Percentiles rank a stretch among this genome's conserved stretches.
Evolutionary conservation across 495 filamentous ascomycete genomes (phyloP).

Genomic region (Hypoxylon rickii): DNA sequence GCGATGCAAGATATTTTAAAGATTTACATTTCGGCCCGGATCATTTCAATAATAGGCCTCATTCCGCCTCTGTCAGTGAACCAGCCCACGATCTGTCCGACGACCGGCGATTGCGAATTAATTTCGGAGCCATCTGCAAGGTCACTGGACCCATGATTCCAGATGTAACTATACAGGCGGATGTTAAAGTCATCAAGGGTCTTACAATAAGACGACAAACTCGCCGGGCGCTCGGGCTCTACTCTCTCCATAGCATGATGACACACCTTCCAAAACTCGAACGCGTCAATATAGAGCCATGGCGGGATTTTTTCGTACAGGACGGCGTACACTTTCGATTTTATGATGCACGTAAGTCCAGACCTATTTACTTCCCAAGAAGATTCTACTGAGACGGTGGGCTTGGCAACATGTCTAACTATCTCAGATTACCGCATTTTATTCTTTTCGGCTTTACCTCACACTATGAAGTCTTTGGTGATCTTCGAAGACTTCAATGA

Average conservation of each 20-base stretch:
- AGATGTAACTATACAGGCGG: too few relatives aligned
- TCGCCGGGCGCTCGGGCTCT: slow-evolving; percentile 17
- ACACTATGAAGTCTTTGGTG: slow-evolving; percentile 16
- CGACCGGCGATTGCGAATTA: slow-evolving; percentile 13
- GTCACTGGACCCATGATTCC: too few relatives aligned
- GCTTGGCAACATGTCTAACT: slow-evolving; percentile 20
- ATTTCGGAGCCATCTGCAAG: too few relatives aligned
- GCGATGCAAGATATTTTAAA: slow-evolving; percentile 16
- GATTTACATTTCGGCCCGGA: slow-evolving; percentile 14
- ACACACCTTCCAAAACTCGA: slow-evolving; percentile 29
- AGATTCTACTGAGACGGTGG: too few relatives aligned
- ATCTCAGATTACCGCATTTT: too few relatives aligned
- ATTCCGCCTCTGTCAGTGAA: too few relatives aligned
- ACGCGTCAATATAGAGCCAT: slow-evolving; percentile 29
- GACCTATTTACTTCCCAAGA: too few relatives aligned
- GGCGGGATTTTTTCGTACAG: slow-evolving; percentile 32
- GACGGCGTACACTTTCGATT: too few relatives aligned
- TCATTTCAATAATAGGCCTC: slow-evolving; percentile 9
- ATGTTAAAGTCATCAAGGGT: slow-evolving; percentile 27
- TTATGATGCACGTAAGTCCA: slow-evolving; percentile 23
- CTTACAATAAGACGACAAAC: slow-evolving; percentile 33
- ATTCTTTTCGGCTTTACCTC: too few relatives aligned
- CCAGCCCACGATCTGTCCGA: slow-evolving; percentile 7
- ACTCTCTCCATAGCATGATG: slow-evolving; percentile 24
- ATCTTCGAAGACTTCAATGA: slow-evolving; percentile 23